Conservation (phyloP, 352 stramenopile genomes). For the Phytopythium montanum region DNA sequence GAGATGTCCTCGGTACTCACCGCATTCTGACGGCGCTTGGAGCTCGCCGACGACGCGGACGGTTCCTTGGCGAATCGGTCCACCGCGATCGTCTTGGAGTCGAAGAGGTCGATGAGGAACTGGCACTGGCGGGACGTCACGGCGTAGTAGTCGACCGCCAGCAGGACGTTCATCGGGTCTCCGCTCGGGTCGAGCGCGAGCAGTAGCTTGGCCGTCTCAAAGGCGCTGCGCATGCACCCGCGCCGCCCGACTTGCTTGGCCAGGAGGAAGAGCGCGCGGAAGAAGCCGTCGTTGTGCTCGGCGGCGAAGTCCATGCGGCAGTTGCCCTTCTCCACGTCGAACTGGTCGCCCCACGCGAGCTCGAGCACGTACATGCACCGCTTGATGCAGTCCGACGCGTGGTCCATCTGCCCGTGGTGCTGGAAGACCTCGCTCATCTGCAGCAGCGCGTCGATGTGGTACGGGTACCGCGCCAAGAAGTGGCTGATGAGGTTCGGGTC, state of each 20-base stretch:
- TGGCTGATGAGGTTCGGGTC: slow-evolving; percentile 80
- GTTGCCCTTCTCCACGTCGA: slow-evolving; percentile 75
- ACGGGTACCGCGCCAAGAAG: slow-evolving; percentile 81
- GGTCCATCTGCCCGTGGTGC: slow-evolving; percentile 86
- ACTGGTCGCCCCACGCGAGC: slow-evolving; percentile 79
- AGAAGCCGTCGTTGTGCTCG: slow-evolving; percentile 79
- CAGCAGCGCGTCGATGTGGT: slow-evolving; percentile 80
- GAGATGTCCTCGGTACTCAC: slow-evolving; percentile 29
- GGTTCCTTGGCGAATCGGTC: slow-evolving; percentile 34
- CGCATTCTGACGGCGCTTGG: slow-evolving; percentile 8
- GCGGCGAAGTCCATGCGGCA: slow-evolving; percentile 79
- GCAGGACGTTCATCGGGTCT: slow-evolving; percentile 77
- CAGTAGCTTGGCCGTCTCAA: slow-evolving; percentile 75
- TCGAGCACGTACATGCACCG: slow-evolving; percentile 82
- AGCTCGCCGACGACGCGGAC: slow-evolving; percentile 5
- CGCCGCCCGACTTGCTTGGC: slow-evolving; percentile 83
- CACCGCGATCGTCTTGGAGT: slow-evolving; percentile 54
- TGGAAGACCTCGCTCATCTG: slow-evolving; percentile 88
- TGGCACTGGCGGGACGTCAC: slow-evolving; percentile 74
- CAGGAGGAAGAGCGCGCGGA: slow-evolving; percentile 69
- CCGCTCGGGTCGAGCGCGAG: slow-evolving; percentile 71
- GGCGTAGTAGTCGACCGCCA: slow-evolving; percentile 84
- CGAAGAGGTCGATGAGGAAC: slow-evolving; percentile 66
- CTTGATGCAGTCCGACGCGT: slow-evolving; percentile 82
- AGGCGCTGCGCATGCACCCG: slow-evolving; percentile 81